These are phyloP conservation scores for Hemileccinum rubropunctum DNA, from an alignment of 768 basidiomycete genomes.

Conservation along the genomic window DNA sequence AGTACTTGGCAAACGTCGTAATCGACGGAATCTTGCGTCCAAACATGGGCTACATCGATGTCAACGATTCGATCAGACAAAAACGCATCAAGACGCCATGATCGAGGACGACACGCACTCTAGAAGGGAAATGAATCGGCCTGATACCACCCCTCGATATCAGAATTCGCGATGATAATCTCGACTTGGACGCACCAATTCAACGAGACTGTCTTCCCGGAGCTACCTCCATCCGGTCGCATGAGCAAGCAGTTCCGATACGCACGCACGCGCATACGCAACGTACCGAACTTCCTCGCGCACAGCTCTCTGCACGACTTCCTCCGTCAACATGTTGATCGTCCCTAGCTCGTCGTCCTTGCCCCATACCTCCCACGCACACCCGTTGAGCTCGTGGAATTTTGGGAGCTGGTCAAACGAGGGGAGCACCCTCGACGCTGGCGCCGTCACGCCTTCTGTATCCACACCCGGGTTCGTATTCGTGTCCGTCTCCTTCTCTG, in stretches of 20 bases:
- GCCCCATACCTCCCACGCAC: slow-evolving; percentile 71
- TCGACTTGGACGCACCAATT: slow-evolving; percentile 69
- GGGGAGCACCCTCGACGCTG: slow-evolving; percentile 29
- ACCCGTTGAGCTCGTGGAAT: slow-evolving; percentile 46
- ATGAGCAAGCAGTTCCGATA: not conserved
- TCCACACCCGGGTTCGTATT: too few relatives aligned
- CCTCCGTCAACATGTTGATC: slow-evolving; percentile 60
- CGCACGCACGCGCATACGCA: not conserved
- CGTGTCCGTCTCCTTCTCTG: too few relatives aligned
- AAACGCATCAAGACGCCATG: not conserved
- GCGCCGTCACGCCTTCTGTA: not conserved
- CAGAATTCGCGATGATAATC: too few relatives aligned
- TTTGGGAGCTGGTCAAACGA: slow-evolving; percentile 48
- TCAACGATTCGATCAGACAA: too few relatives aligned
- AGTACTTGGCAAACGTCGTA: slow-evolving; percentile 34
- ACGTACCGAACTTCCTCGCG: slow-evolving; percentile 57
- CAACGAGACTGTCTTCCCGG: slow-evolving; percentile 53
- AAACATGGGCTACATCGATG: slow-evolving; percentile 48
- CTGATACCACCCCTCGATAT: slow-evolving; percentile 27
- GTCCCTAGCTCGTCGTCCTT: slow-evolving; percentile 66
- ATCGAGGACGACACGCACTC: slow-evolving; percentile 35
- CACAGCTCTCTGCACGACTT: slow-evolving; percentile 54
- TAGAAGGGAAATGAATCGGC: slow-evolving; percentile 66
- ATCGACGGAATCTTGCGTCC: slow-evolving; percentile 52
- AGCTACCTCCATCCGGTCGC: slow-evolving; percentile 30